Percentiles rank a stretch among this genome's conserved stretches.
Conservation (phyloP, 2,329 filamentous ascomycete species). For the Microcyclospora tardicrescens region DNA sequence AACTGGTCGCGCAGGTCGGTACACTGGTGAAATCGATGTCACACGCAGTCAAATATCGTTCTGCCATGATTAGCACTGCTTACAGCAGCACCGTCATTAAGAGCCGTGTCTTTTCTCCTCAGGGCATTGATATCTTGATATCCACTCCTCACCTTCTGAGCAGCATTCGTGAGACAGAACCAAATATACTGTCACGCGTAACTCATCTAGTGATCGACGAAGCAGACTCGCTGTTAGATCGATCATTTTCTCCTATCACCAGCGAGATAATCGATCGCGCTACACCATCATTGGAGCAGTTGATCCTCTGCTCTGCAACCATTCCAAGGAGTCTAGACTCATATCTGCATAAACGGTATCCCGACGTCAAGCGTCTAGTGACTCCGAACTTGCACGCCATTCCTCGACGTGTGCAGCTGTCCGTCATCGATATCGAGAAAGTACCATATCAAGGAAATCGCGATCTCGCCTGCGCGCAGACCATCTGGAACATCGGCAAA, state of each 20-base stretch:
- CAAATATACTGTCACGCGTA: constrained; percentile 84
- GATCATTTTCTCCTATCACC: constrained; percentile 77
- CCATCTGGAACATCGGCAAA: constrained; percentile 85
- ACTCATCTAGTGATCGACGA: constrained; percentile 84
- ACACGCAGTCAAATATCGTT: constrained; percentile 76
- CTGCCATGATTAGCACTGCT: constrained; percentile 67
- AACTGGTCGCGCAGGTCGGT: constrained; percentile 81
- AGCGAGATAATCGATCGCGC: constrained; percentile 70
- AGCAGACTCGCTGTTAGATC: constrained; percentile 89
- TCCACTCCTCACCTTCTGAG: constrained; percentile 80
- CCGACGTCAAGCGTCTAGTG: constrained; percentile 70
- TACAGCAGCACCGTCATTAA: constrained; percentile 69
- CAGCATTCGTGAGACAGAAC: constrained; percentile 78
- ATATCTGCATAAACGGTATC: constrained; percentile 69
- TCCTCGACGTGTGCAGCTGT: constrained; percentile 83
- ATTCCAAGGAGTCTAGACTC: constrained; percentile 83
- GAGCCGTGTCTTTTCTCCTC: constrained; percentile 65
- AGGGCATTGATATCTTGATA: constrained; percentile 73
- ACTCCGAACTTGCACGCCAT: constrained; percentile 96
- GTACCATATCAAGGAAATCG: constrained; percentile 94
- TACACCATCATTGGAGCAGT: constrained; percentile 66
- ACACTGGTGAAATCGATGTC: constrained; percentile 67
- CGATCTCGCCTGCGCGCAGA: constrained; percentile 82
- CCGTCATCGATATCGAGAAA: constrained; percentile 80
- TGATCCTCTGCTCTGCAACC: constrained; percentile 89